These are phyloP conservation scores for Aureobasidium sp. DNA, from an alignment of 2,329 filamentous ascomycete genomes.

Conservation along the genomic window DNA sequence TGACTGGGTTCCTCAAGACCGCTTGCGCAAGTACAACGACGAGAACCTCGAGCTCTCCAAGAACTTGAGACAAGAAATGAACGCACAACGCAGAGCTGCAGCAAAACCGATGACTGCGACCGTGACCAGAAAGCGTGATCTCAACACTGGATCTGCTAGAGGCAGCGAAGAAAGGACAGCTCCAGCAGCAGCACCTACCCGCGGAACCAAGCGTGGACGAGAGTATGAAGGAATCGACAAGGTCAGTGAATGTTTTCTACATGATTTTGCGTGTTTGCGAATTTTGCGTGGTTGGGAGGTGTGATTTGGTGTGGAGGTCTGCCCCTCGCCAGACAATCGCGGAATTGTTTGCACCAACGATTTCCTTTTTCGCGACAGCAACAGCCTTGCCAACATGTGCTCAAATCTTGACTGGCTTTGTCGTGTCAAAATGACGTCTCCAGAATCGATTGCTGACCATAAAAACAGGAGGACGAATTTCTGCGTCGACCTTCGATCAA, in stretches of 20 bases:
- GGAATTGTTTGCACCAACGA: background rate
- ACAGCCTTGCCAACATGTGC: background rate
- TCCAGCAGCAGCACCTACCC: conserved; percentile 46
- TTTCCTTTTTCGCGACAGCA: too few relatives aligned
- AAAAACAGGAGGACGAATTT: conserved; percentile 73
- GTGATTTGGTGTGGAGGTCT: background rate
- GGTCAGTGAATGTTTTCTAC: conserved; percentile 38
- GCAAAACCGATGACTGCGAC: conserved; percentile 32
- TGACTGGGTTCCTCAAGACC: conserved; percentile 92
- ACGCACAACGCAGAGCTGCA: conserved; percentile 44
- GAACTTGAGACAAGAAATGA: conserved; percentile 62
- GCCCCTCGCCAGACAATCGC: background rate
- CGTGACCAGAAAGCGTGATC: conserved; percentile 48
- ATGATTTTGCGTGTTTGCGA: background rate
- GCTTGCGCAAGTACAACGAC: conserved; percentile 86
- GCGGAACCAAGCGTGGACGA: conserved; percentile 64
- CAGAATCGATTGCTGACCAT: background rate
- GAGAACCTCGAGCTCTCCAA: conserved; percentile 87
- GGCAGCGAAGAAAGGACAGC: conserved; percentile 69
- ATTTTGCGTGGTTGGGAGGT: background rate
- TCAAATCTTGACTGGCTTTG: background rate
- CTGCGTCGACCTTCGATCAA: conserved; percentile 76
- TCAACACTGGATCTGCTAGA: conserved; percentile 43
- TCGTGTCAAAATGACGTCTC: background rate
- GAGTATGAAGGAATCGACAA: conserved; percentile 72